phyloP scores from a whole-genome alignment of 495 filamentous ascomycete species.

The Hyphodiscus hymeniophilus region DNA sequence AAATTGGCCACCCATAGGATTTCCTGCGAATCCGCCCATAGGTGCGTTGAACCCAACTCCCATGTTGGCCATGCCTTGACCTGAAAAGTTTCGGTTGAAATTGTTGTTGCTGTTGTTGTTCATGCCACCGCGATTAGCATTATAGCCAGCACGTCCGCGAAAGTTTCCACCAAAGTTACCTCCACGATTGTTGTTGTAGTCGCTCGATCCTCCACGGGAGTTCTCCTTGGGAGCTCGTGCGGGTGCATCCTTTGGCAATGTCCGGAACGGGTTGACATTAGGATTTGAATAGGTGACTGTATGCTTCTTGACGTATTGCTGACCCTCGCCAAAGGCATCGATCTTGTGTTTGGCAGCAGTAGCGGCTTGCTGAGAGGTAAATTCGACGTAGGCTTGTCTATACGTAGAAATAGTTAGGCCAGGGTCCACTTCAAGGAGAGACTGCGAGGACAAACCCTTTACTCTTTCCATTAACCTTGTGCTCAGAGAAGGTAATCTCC shows the following conservation, averaged over 20 bases:
- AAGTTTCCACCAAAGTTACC: slow-evolving; percentile 30
- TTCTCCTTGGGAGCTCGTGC: slow-evolving; percentile 60
- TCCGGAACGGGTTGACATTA: slow-evolving; percentile 78
- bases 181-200: slow-evolving; percentile 27
- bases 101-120: slow-evolving; percentile 19
- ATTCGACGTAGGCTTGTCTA: slow-evolving; percentile 87
- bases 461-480: slow-evolving; percentile 97
- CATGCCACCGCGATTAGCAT: slow-evolving; percentile 26
- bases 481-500: slow-evolving; percentile 92
- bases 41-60: slow-evolving; percentile 42
- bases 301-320: slow-evolving; percentile 54
- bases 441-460: slow-evolving; percentile 65
- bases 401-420: neutral
- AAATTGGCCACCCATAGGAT: slow-evolving; percentile 43
- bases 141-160: slow-evolving; percentile 26
- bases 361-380: slow-evolving; percentile 75
- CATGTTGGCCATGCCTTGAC: slow-evolving; percentile 35
- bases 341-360: slow-evolving; percentile 79
- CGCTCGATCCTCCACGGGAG: slow-evolving; percentile 31
- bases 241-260: slow-evolving; percentile 84
- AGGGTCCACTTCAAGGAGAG: neutral
- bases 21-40: slow-evolving; percentile 59
- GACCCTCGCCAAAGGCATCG: slow-evolving; percentile 49
- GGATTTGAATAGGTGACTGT: slow-evolving; percentile 69
- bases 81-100: slow-evolving; percentile 26